These are phyloP conservation scores for Saussurea involucrata DNA, from an alignment of 129 eudicot genomes.

Conservation along the genomic window DNA sequence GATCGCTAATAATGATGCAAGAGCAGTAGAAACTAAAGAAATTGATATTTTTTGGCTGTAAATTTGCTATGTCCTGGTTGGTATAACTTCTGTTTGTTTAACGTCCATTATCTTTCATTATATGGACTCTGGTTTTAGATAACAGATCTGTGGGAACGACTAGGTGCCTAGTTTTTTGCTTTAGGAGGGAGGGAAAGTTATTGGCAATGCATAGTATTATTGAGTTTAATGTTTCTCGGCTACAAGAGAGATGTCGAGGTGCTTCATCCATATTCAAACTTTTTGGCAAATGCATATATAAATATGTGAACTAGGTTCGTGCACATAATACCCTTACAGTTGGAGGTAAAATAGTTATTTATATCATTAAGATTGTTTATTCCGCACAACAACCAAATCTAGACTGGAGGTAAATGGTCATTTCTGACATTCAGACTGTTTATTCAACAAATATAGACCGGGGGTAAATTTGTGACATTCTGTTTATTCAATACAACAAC, in stretches of 20 bases:
- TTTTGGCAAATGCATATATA: background rate
- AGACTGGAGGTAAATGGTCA: too few relatives aligned
- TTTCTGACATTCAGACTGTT: too few relatives aligned
- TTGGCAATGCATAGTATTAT: background rate
- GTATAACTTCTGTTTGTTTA: background rate
- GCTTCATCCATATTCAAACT: background rate
- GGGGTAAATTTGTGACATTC: too few relatives aligned
- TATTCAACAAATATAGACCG: too few relatives aligned
- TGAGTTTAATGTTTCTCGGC: background rate
- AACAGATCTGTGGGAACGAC: background rate
- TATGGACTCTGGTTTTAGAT: background rate
- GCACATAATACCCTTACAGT: background rate
- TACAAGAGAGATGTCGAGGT: background rate
- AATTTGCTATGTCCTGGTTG: background rate
- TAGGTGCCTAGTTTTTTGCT: background rate
- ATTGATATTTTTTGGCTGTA: too few relatives aligned
- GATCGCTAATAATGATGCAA: background rate
- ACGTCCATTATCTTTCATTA: too few relatives aligned
- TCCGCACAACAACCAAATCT: too few relatives aligned
- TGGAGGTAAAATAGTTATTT: too few relatives aligned
- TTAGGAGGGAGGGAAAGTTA: background rate
- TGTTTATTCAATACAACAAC: too few relatives aligned
- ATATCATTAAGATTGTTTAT: too few relatives aligned
- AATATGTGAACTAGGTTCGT: background rate
- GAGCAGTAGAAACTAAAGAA: background rate